phyloP scores from a whole-genome alignment of 2,329 filamentous ascomycete genomes.

The Colletotrichum karsti region DNA sequence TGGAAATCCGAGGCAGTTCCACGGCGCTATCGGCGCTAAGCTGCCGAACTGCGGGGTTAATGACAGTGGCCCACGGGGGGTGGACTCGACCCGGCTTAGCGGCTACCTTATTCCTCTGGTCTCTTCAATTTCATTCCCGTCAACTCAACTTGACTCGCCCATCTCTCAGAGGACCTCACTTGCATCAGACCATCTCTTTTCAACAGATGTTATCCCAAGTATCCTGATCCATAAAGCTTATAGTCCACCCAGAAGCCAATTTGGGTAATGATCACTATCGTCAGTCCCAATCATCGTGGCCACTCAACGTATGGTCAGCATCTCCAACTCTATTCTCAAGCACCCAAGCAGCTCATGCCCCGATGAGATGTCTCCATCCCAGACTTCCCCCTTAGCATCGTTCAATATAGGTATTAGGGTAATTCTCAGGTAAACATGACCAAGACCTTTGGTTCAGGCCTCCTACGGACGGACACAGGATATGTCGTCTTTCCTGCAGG shows the following conservation, averaged over 20 bases:
- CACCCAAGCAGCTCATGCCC: background rate
- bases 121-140: background rate
- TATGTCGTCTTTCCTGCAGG: no score
- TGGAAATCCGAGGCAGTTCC: background rate
- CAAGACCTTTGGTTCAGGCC: background rate
- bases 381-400: background rate
- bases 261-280: background rate
- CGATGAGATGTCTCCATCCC: background rate
- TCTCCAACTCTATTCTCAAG: background rate
- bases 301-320: background rate
- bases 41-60: background rate
- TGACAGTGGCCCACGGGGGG: background rate
- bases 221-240: no score
- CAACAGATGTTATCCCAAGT: background rate
- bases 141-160: background rate
- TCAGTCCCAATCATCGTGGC: background rate
- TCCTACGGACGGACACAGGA: background rate
- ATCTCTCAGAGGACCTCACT: no score
- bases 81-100: no score
- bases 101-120: no score
- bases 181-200: background rate
- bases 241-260: background rate
- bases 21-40: background rate
- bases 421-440: background rate
- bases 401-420: background rate